phyloP scores from a whole-genome alignment of 768 basidiomycete species.

The Sporobolomyces pararoseus region DNA sequence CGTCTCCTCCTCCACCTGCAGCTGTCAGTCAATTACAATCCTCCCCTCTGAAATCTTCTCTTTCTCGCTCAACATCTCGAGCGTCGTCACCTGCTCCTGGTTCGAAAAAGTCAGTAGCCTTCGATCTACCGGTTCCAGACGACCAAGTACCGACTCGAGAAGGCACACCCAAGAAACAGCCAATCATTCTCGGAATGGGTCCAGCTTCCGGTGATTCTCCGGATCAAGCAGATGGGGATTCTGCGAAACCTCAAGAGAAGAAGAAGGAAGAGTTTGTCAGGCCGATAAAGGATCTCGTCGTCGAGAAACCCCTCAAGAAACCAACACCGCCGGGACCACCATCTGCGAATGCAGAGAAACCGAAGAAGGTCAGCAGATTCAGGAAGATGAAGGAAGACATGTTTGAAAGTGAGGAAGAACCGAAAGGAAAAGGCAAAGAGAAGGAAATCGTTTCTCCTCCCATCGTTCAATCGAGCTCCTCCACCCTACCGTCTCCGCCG shows the following conservation, averaged over 20 bases:
- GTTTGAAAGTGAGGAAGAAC: background rate
- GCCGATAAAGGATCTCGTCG: constrained; percentile 34
- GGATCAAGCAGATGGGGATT: background rate
- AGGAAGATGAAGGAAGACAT: constrained; percentile 19
- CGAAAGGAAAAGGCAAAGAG: constrained; percentile 12
- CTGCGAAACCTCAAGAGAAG: background rate
- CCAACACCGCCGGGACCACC: constrained; percentile 3
- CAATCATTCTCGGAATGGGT: constrained; percentile 33
- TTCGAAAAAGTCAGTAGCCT: constrained; percentile 30
- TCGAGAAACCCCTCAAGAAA: constrained; percentile 32
- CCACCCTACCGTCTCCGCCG: background rate
- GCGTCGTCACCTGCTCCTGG: constrained; percentile 19
- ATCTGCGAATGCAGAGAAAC: background rate
- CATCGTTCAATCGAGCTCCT: background rate
- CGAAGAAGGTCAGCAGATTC: constrained; percentile 14
- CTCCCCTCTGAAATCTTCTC: constrained; percentile 18
- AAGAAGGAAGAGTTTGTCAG: constrained; percentile 12
- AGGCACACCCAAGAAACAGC: constrained; percentile 9
- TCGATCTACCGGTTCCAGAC: constrained; percentile 24
- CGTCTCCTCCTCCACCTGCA: background rate
- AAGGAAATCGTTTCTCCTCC: constrained; percentile 1
- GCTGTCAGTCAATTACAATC: background rate
- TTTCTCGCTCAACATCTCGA: constrained; percentile 26
- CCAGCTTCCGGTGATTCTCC: background rate
- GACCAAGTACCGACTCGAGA: constrained; percentile 13